Evolutionary conservation across 805 yeast genomes (phyloP).

Genomic region (Ogataea pilisensis): DNA sequence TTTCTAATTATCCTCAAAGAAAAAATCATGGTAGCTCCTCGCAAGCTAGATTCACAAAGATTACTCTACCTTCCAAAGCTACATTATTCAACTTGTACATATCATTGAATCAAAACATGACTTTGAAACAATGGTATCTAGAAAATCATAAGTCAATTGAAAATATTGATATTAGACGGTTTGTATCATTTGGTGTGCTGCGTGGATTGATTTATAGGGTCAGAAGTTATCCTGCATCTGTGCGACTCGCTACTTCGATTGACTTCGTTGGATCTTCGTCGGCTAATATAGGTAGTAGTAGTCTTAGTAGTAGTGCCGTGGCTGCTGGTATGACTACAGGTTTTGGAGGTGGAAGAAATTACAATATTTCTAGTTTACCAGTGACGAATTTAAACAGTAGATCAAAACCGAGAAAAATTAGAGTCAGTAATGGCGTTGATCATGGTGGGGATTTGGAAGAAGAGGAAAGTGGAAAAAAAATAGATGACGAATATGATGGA

Average conservation of each 20-base stretch:
- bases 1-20: not conserved
- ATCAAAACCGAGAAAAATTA: slow-evolving; percentile 14
- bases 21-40: slow-evolving; percentile 2
- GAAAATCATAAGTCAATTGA: slow-evolving; percentile 55
- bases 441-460: no score
- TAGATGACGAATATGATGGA: no score
- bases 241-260: slow-evolving; percentile 34
- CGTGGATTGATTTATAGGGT: slow-evolving; percentile 81
- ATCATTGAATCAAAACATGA: slow-evolving; percentile 71
- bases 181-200: slow-evolving; percentile 81
- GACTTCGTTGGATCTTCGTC: slow-evolving; percentile 18
- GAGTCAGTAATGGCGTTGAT: no score
- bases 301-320: no score
- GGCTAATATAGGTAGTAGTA: no score
- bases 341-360: slow-evolving; percentile 5
- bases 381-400: slow-evolving; percentile 12
- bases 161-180: slow-evolving; percentile 77
- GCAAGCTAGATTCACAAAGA: slow-evolving; percentile 8
- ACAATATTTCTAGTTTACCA: slow-evolving; percentile 17
- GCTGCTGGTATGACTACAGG: slow-evolving; percentile 7
- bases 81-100: slow-evolving; percentile 69
- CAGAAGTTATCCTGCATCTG: slow-evolving; percentile 65
- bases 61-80: slow-evolving; percentile 55
- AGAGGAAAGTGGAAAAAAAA: no score
- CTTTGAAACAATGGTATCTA: slow-evolving; percentile 77